Conservation (phyloP, 768 basidiomycete species). For the Termitomyces sp. region DNA sequence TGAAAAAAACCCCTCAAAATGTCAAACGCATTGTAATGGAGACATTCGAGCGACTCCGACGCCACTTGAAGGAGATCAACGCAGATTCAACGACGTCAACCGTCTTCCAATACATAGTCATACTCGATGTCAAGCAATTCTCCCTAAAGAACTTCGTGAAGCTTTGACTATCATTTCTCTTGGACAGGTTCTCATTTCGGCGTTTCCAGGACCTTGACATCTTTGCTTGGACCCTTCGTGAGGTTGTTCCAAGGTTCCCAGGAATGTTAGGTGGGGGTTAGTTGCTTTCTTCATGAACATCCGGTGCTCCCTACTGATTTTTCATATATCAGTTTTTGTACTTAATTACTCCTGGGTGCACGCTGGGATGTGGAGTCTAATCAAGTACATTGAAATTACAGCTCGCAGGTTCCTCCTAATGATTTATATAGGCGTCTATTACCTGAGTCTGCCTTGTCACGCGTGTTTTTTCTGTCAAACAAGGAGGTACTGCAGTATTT, state of each 20-base stretch:
- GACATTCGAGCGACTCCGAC: constrained; percentile 51
- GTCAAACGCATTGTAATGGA: constrained; percentile 38
- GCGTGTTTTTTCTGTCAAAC: constrained; percentile 60
- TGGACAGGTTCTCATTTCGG: constrained; percentile 6
- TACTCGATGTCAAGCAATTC: constrained; percentile 58
- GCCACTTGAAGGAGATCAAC: constrained; percentile 48
- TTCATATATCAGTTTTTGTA: constrained; percentile 45
- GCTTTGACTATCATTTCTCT: constrained; percentile 1
- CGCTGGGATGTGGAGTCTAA: constrained; percentile 58
- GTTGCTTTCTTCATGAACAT: neutral
- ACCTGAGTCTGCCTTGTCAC: constrained; percentile 51
- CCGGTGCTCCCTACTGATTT: constrained; percentile 5
- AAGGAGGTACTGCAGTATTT: constrained; percentile 53
- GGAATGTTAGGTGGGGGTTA: constrained; percentile 72
- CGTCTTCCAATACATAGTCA: constrained; percentile 58
- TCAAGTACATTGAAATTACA: constrained; percentile 42
- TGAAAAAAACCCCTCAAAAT: constrained; percentile 31
- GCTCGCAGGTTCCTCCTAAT: constrained; percentile 1
- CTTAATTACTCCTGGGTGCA: constrained; percentile 75
- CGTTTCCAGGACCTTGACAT: constrained; percentile 49
- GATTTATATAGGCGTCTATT: constrained; percentile 45
- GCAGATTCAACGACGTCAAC: constrained; percentile 24
- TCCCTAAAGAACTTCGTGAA: constrained; percentile 52
- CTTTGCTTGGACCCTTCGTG: constrained; percentile 57
- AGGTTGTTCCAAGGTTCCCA: constrained; percentile 66